Evolutionary conservation across 2,329 filamentous ascomycete species (phyloP), one percentile per base, ranked within the genome.

Genomic region (Trematosphaeria pertusa): DNA sequence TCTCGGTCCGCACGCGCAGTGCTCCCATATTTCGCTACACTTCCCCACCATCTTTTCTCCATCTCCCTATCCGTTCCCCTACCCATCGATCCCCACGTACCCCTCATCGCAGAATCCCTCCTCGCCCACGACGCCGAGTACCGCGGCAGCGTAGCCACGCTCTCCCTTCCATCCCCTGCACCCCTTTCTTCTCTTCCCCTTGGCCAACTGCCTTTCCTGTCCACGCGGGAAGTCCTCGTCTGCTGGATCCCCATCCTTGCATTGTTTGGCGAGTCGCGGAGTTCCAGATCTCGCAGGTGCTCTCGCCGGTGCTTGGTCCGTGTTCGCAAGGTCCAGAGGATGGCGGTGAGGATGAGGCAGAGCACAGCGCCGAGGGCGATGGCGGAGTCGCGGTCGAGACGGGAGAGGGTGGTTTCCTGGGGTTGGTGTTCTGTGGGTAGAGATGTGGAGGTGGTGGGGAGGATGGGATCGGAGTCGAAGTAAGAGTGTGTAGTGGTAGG

Each of bases 311-410:
- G 33, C 34, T 37, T 22, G 39, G 35, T 37, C 19, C 37, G 47
- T n/a, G 18, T 18, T 31, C 19, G 14, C 2, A 21, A 12, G 19
- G 35, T 18, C 20, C 40, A 49, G 12, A 32, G 3, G 26, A 43
- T 15, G 15, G 36, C 15, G 9, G 21, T 5, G n/a, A 46, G 22
- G 21, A 49, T 15, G 33, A 44, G 15, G 20, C 26, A 9, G 38
- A 32, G 24, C 11, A 58, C 39, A 19, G 40, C 17, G 20, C 45
- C 50, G 3, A 54, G 46, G n/a, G 48, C 52, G 32, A 56, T 50
- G 28, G 43, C 47, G 30, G 52, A 46, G 40, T 50, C 37, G 32
- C 41, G 40, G 32, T 58, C 43, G n/a, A 54, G 30, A 14, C 43
- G 22, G 11, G 35, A 28, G 36, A 42, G 37, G 8, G 24, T 8